Evolutionary conservation across 495 filamentous ascomycete genomes (phyloP), one percentile per base, ranked within the genome.

Genomic region (Penicillium ucsense): DNA sequence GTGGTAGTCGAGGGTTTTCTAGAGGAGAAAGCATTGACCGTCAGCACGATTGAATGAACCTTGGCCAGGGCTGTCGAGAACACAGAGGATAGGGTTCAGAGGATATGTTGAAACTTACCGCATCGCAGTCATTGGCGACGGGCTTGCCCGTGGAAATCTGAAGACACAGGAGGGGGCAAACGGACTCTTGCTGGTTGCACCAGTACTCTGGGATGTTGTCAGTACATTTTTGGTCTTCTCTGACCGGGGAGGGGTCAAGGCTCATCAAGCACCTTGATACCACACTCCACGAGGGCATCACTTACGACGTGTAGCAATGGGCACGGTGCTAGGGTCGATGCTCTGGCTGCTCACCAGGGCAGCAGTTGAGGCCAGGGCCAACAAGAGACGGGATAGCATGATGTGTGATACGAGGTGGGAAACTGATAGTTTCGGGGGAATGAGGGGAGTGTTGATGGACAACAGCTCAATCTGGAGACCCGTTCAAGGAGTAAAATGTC

Each of bases 151-250:
- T 65, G 8, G 78, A 58, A 29, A 78, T 60, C 56, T 94, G 85
- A 36, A 84, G 69, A 70, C 89, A 95, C 57, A 95, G 80, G 46
- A 88, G 70, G 5, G 86, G 86, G 62, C 88, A 94, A 42, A 76
- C 67, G 39, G 77, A 76, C 41, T 64, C 71, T 62, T 94, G 84
- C 47, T 76, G 66, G 10, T 61, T 48, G 63, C 88, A 94, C 88
- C 88, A 94, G 36, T 67, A 64, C 33, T 74, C 83, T 86, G 58
- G 8, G 31, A 27, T 43, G 3, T 29, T 32, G 41, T 43, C 34
- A 43, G 41, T 29, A 4, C 37, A 31, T 47, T 9, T 50, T 35
- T 41, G 20, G 31, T 46, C 27, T 50, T 12, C 47, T 35, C 41
- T 12, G 31, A 44, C 20, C 3, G 28, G 39, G 30, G 4, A 52